Evolutionary conservation across 1,139 yeast species (phyloP).

Genomic region (Suhomyces bolitotheri): DNA sequence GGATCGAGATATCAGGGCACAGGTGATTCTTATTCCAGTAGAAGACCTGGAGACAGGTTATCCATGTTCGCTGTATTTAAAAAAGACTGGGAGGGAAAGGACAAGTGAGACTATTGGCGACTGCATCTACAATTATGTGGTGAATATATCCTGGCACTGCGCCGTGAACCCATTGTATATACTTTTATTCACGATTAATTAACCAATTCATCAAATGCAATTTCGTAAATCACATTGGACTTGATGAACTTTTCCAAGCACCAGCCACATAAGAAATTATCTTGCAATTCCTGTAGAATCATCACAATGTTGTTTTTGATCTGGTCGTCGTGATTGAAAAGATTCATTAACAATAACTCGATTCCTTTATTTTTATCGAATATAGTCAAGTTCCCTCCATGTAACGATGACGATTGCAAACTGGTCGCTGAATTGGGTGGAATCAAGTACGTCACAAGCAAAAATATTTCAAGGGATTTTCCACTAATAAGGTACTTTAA

Average conservation of each 20-base stretch:
- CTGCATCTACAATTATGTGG: no score
- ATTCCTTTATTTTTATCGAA: conserved; percentile 51
- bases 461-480: conserved; percentile 43
- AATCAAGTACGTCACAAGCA: conserved; percentile 43
- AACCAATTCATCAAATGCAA: conserved; percentile 42
- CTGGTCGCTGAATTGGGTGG: conserved; percentile 48
- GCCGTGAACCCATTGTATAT: no score
- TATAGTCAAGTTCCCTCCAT: conserved; percentile 45
- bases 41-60: conserved; percentile 43
- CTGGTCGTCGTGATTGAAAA: conserved; percentile 50
- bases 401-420: conserved; percentile 39
- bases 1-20: conserved; percentile 68
- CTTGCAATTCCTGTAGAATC: conserved; percentile 49
- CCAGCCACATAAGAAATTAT: conserved; percentile 50
- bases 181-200: no score
- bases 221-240: conserved; percentile 43
- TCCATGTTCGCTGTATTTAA: conserved; percentile 36
- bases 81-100: conserved; percentile 18
- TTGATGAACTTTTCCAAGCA: conserved; percentile 41
- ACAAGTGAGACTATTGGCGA: no score
- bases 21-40: conserved; percentile 57
- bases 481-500: conserved; percentile 47
- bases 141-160: no score
- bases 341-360: conserved; percentile 42
- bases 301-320: conserved; percentile 43